Evolutionary conservation across 2,329 filamentous ascomycete genomes (phyloP).

Genomic region (Phoma sp.): DNA sequence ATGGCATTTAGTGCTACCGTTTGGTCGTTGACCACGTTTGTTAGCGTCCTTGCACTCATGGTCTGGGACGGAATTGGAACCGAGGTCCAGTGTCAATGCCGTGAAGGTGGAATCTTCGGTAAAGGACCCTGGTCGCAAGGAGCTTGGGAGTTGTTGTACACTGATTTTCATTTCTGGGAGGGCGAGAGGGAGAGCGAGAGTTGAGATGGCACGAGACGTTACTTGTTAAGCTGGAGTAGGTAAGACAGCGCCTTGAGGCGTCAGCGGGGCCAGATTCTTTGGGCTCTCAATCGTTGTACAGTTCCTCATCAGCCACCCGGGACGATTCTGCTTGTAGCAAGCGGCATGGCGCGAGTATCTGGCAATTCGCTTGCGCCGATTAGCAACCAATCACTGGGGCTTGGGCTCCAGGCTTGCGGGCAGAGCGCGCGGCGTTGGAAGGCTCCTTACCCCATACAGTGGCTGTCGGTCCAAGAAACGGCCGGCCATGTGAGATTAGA

Average conservation of each 20-base stretch:
- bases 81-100: slow-evolving; percentile 20
- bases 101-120: slow-evolving; percentile 22
- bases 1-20: slow-evolving; percentile 56
- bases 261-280: slow-evolving; percentile 42
- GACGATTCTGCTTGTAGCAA: slow-evolving; percentile 34
- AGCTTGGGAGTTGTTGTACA: slow-evolving; percentile 23
- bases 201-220: slow-evolving; percentile 10
- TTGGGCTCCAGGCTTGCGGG: slow-evolving; percentile 24
- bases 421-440: slow-evolving; percentile 30
- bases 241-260: slow-evolving; percentile 29
- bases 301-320: slow-evolving; percentile 23
- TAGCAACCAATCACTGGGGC: slow-evolving; percentile 36
- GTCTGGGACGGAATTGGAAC: slow-evolving; percentile 17
- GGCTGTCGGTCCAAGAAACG: slow-evolving; percentile 31
- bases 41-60: slow-evolving; percentile 49
- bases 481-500: slow-evolving; percentile 40
- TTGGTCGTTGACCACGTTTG: slow-evolving; percentile 51
- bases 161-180: slow-evolving; percentile 36
- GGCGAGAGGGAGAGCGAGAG: slow-evolving; percentile 13
- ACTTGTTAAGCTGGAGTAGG: slow-evolving; percentile 26
- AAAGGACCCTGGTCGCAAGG: slow-evolving; percentile 25
- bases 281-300: slow-evolving; percentile 40
- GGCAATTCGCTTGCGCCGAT: slow-evolving; percentile 35
- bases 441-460: slow-evolving; percentile 35
- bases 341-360: slow-evolving; percentile 43